Conservation (phyloP, 2,329 filamentous ascomycete genomes). For the Aspergillus proliferans region DNA sequence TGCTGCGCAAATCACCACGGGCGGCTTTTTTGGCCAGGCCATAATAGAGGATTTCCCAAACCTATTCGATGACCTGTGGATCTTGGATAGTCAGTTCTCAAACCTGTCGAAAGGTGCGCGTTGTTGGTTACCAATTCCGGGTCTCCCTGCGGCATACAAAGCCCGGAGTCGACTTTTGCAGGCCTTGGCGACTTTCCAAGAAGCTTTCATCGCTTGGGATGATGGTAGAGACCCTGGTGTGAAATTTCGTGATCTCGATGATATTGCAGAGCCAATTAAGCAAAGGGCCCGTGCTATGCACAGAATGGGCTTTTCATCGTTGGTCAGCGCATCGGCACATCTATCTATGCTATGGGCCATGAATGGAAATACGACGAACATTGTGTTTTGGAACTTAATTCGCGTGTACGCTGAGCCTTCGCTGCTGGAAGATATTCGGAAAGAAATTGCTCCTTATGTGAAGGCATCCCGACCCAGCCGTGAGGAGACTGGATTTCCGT, state of each 20-base stretch:
- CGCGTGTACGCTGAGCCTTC: slow-evolving; percentile 39
- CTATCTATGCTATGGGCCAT: slow-evolving; percentile 51
- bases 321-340: slow-evolving; percentile 37
- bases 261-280: slow-evolving; percentile 42
- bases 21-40: slow-evolving; percentile 48
- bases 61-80: slow-evolving; percentile 51
- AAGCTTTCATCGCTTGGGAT: slow-evolving; percentile 37
- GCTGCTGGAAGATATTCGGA: slow-evolving; percentile 38
- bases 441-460: slow-evolving; percentile 41
- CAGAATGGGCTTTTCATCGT: slow-evolving; percentile 30
- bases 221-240: slow-evolving; percentile 38
- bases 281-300: slow-evolving; percentile 37
- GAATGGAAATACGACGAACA: slow-evolving; percentile 47
- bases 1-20: slow-evolving; percentile 44
- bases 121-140: slow-evolving; percentile 50
- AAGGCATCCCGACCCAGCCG: slow-evolving; percentile 31
- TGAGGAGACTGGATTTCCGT: slow-evolving; percentile 35
- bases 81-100: slow-evolving; percentile 49
- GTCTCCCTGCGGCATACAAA: slow-evolving; percentile 43
- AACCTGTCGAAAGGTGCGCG: slow-evolving; percentile 51
- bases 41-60: slow-evolving; percentile 48
- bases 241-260: slow-evolving; percentile 44
- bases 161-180: slow-evolving; percentile 39
- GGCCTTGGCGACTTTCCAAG: slow-evolving; percentile 37
- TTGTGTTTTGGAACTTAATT: slow-evolving; percentile 49